Evolutionary conservation across 192 early-diverging fungal species (phyloP).

Genomic region (Mortierella claussenii): DNA sequence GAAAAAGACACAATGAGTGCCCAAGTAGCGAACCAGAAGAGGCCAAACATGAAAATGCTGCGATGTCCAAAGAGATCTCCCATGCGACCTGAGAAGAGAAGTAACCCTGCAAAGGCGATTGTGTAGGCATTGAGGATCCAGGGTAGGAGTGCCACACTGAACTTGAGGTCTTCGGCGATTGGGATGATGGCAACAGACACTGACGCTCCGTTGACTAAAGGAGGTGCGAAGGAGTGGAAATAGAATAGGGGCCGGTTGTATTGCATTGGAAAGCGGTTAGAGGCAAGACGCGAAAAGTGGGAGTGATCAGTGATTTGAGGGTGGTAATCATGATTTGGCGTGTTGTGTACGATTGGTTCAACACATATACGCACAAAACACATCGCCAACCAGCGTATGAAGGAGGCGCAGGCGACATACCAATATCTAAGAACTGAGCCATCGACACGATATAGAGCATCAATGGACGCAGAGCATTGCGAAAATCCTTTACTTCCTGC

Average conservation of each 20-base stretch:
- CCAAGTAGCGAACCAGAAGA: constrained; percentile 33
- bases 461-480: constrained; percentile 1
- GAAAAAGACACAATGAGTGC: constrained; percentile 40
- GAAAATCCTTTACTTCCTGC: too few species aligned
- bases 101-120: constrained; percentile 49
- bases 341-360: too few species aligned
- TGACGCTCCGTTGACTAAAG: constrained; percentile 35
- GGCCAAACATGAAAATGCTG: constrained; percentile 40
- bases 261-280: too few species aligned
- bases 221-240: too few species aligned
- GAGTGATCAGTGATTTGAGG: too few species aligned
- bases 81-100: constrained; percentile 39
- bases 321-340: too few species aligned
- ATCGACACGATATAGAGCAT: constrained; percentile 46
- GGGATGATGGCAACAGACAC: constrained; percentile 27
- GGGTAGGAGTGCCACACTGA: constrained; percentile 11
- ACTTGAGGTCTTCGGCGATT: constrained; percentile 22
- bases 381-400: too few species aligned
- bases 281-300: too few species aligned
- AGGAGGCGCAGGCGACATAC: too few species aligned
- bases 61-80: constrained; percentile 55
- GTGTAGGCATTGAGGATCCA: constrained; percentile 51
- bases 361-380: too few species aligned
- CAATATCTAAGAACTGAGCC: constrained; percentile 40
- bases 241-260: too few species aligned